Evolutionary conservation across 164 flowering plant genomes (phyloP).

Genomic region (Cinnamomum chago): DNA sequence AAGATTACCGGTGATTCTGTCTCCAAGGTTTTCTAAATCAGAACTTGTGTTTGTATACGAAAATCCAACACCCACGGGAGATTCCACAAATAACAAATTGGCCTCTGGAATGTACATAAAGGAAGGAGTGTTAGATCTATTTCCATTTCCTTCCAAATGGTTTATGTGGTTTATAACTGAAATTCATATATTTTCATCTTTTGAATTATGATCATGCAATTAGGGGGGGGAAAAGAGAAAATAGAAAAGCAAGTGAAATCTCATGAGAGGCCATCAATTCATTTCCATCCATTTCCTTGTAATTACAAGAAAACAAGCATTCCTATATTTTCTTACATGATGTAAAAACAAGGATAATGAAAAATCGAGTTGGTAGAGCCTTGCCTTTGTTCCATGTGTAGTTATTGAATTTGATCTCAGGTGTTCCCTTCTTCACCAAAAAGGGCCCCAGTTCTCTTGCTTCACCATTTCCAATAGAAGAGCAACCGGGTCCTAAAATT

Average conservation of each 20-base stretch:
- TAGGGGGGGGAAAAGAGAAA: too few relatives aligned
- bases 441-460: slow-evolving; percentile 25
- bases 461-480: slow-evolving; percentile 22
- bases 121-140: too few relatives aligned
- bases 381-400: slow-evolving; percentile 18
- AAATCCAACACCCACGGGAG: slow-evolving; percentile 22
- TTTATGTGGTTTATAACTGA: too few relatives aligned
- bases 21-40: slow-evolving; percentile 5
- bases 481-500: slow-evolving; percentile 22
- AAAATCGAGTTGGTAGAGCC: not conserved
- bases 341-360: too few relatives aligned
- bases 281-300: too few relatives aligned
- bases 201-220: too few relatives aligned
- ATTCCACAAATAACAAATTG: slow-evolving; percentile 18
- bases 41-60: slow-evolving; percentile 20
- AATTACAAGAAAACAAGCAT: too few relatives aligned
- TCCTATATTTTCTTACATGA: too few relatives aligned
- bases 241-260: too few relatives aligned
- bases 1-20: slow-evolving; percentile 8
- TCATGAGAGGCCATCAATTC: too few relatives aligned
- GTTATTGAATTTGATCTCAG: slow-evolving; percentile 13
- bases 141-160: too few relatives aligned
- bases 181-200: too few relatives aligned
- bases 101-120: slow-evolving; percentile 8
- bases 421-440: slow-evolving; percentile 8